These are phyloP conservation scores for Talaromyces sp. DNA, from an alignment of 2,329 filamentous ascomycete genomes.

Conservation along the genomic window DNA sequence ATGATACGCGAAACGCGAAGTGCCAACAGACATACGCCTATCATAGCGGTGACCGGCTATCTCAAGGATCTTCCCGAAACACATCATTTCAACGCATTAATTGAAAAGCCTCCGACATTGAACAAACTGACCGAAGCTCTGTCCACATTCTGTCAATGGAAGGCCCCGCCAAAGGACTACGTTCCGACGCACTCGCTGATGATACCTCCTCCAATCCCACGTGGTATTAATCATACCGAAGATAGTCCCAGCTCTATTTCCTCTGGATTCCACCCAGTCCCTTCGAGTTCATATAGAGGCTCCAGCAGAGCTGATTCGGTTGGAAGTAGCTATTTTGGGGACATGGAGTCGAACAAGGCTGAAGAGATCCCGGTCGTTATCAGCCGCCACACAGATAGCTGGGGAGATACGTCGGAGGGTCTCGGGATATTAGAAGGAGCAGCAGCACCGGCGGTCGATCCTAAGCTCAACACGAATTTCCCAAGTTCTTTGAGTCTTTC, in stretches of 20 bases:
- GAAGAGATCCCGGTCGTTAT: conserved; percentile 75
- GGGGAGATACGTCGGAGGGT: conserved; percentile 62
- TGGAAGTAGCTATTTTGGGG: conserved; percentile 74
- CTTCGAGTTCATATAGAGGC: conserved; percentile 69
- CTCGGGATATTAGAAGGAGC: conserved; percentile 68
- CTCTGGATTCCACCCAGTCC: conserved; percentile 62
- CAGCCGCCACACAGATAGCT: conserved; percentile 70
- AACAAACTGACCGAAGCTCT: conserved; percentile 87
- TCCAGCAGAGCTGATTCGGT: conserved; percentile 87
- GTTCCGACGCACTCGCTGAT: conserved; percentile 51
- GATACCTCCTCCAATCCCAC: conserved; percentile 55
- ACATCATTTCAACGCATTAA: conserved; percentile 90
- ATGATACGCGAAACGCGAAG: conserved; percentile 98
- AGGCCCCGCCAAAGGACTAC: conserved; percentile 62
- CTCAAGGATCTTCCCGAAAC: conserved; percentile 93
- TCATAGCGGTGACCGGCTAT: conserved; percentile 94
- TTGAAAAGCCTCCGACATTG: conserved; percentile 93
- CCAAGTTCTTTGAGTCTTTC: conserved; percentile 40
- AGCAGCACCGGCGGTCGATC: conserved; percentile 19
- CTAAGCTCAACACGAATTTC: conserved; percentile 16
- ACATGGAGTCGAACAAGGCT: conserved; percentile 70
- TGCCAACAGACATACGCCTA: conserved; percentile 86
- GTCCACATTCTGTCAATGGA: conserved; percentile 87
- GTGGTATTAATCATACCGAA: conserved; percentile 59
- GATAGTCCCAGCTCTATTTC: conserved; percentile 82